Conservation (phyloP, 495 filamentous ascomycete species). For the Penicillium bialowiezense region DNA sequence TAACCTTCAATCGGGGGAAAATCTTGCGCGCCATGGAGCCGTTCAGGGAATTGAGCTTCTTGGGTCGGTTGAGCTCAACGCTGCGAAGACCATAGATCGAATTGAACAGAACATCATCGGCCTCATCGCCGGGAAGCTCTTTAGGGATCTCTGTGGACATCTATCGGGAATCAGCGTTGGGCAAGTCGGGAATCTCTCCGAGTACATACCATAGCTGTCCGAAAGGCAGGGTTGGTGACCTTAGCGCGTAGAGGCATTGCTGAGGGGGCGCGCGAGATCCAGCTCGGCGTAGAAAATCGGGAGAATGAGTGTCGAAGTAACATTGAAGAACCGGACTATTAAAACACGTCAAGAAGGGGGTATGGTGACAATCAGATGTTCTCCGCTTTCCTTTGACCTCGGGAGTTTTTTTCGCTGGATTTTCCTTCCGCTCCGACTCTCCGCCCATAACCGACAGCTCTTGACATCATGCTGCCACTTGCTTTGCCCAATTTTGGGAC, state of each 20-base stretch:
- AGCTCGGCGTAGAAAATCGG: constrained; percentile 48
- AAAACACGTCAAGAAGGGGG: constrained; percentile 11
- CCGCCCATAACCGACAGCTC: constrained; percentile 15
- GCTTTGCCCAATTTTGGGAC: too few relatives aligned
- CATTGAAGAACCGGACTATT: constrained; percentile 40
- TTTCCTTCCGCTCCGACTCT: constrained; percentile 27
- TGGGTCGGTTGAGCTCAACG: constrained; percentile 90
- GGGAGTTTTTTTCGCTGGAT: constrained; percentile 29
- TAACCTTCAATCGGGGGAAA: constrained; percentile 69
- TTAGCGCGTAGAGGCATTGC: constrained; percentile 89
- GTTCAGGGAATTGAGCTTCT: constrained; percentile 86
- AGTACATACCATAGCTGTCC: constrained; percentile 40
- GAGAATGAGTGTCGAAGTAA: constrained; percentile 48
- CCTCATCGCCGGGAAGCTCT: constrained; percentile 64
- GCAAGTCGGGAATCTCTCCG: neutral
- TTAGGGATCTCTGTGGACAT: constrained; percentile 56
- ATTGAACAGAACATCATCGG: constrained; percentile 89
- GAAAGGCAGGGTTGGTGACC: constrained; percentile 61
- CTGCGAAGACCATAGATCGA: constrained; percentile 83
- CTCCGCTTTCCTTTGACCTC: constrained; percentile 33
- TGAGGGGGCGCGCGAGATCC: constrained; percentile 49
- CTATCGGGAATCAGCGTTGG: constrained; percentile 33
- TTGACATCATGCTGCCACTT: neutral
- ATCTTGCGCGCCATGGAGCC: constrained; percentile 95
- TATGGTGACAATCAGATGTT: constrained; percentile 24